Percentiles rank a stretch among this genome's conserved stretches.
These are phyloP conservation scores for Lentinula guzmanii DNA, from an alignment of 768 basidiomycete genomes.

Conservation along the genomic window DNA sequence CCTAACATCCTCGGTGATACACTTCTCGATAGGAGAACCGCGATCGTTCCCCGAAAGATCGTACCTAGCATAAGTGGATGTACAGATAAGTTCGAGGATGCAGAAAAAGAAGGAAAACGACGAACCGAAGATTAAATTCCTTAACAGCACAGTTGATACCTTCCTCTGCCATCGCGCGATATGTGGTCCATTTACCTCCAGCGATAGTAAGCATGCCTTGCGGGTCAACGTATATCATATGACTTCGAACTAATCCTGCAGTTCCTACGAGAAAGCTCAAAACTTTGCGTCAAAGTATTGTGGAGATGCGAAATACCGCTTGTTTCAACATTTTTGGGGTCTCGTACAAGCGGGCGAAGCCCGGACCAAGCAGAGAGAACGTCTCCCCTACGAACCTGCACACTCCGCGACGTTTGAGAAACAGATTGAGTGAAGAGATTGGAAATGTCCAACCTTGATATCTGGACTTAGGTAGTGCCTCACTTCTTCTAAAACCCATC, in stretches of 20 bases:
- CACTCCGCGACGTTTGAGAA: not conserved
- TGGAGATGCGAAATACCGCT: conserved; percentile 7
- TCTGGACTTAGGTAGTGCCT: conserved; percentile 84
- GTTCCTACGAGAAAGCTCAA: conserved; percentile 33
- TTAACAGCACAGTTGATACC: conserved; percentile 84
- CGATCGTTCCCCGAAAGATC: not conserved
- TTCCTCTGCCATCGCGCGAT: conserved; percentile 93
- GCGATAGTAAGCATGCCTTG: conserved; percentile 89
- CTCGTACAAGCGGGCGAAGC: conserved; percentile 81
- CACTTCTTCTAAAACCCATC: conserved; percentile 95
- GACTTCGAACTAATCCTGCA: conserved; percentile 86
- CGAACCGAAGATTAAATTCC: conserved; percentile 43
- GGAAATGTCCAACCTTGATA: conserved; percentile 47
- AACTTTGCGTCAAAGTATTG: conserved; percentile 12
- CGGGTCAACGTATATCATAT: conserved; percentile 80
- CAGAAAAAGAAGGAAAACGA: not conserved
- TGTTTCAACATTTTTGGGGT: conserved; percentile 59
- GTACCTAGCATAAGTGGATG: not conserved
- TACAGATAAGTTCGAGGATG: not conserved
- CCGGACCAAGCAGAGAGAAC: conserved; percentile 96
- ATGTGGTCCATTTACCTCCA: conserved; percentile 99
- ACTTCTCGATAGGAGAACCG: conserved; percentile 38
- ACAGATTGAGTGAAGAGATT: not conserved
- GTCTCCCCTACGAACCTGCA: conserved; percentile 77
- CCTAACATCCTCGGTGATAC: conserved; percentile 75